Evolutionary conservation across 192 early-diverging fungal species (phyloP).

Genomic region (Jimgerdemannia lactiflua): DNA sequence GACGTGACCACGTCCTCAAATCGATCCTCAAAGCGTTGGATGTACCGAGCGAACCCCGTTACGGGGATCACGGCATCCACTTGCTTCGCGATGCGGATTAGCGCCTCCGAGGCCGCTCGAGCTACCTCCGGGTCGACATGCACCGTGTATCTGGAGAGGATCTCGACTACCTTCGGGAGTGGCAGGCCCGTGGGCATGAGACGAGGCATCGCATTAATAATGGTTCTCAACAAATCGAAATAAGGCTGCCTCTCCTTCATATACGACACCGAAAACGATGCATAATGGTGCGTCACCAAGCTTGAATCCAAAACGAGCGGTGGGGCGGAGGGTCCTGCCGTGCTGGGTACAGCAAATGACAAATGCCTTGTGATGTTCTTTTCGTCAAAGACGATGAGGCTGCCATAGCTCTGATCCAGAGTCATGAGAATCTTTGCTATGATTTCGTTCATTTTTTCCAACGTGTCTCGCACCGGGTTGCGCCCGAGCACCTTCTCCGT

Average conservation of each 20-base stretch:
- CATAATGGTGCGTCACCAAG: slow-evolving; percentile 41
- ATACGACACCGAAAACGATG: slow-evolving; percentile 47
- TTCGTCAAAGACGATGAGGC: slow-evolving; percentile 27
- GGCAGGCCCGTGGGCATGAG: slow-evolving; percentile 62
- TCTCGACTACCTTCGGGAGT: slow-evolving; percentile 67
- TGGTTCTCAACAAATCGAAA: slow-evolving; percentile 67
- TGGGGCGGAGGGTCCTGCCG: slow-evolving; percentile 5
- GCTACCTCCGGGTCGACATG: slow-evolving; percentile 87
- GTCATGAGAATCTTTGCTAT: slow-evolving; percentile 56
- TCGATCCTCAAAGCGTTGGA: slow-evolving; percentile 54
- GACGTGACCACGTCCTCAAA: slow-evolving; percentile 36
- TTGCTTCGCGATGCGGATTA: slow-evolving; percentile 64
- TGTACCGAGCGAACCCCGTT: slow-evolving; percentile 45
- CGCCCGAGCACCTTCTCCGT: slow-evolving; percentile 50
- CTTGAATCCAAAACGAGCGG: slow-evolving; percentile 20
- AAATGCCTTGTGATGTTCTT: slow-evolving; percentile 3
- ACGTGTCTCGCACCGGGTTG: slow-evolving; percentile 59
- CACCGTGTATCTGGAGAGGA: slow-evolving; percentile 74
- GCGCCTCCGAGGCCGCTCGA: slow-evolving; percentile 55
- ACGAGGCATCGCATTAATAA: slow-evolving; percentile 71
- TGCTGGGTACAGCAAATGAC: slow-evolving; percentile 24
- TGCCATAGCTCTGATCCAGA: slow-evolving; percentile 54
- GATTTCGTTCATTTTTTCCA: slow-evolving; percentile 67
- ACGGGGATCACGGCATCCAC: slow-evolving; percentile 51
- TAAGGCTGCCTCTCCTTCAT: slow-evolving; percentile 56